Evolutionary conservation across 768 basidiomycete species (phyloP), one percentile per base, ranked within the genome.

Genomic region (Boletus subcaerulescens): DNA sequence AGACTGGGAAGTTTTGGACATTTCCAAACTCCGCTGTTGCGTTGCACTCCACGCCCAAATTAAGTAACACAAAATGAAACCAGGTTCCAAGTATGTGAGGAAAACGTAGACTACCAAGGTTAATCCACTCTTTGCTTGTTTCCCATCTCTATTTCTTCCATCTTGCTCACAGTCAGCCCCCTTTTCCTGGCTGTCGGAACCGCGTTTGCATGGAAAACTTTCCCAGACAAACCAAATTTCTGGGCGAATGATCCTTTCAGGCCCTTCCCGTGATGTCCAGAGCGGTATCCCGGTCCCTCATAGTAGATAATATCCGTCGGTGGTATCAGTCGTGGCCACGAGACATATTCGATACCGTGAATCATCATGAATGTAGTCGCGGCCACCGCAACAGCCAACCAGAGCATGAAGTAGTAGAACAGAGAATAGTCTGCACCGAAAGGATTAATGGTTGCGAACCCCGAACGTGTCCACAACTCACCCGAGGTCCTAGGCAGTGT

Each of bases 301-400:
- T 98, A 99, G 65, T 89, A 85, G 52, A 98, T 87, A 48, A 86
- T 76, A 53, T 93, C 90, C 29, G 76, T 75, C 5, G 87, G 84
- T 0, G 92, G 89, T 59, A 89, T 81, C 51, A 99, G 79, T 12
- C 87, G 82, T 13, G 97, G 97, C 91, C 94, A 98, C 15, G 89
- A 82, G 51, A 99, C 96, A 67, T 97, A 99, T 57, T 93, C 91
- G 59, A 95, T 85, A 36, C 95, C 96, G 71, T 96, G 81, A n/a
- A 82, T 70, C 63, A 86, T 60, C 60, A 98, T 93, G 73, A 90
- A 94, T 43, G 75, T 61, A 54, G 87, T 72, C 13, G 93, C 78
- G 48, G 83, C 60, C 33, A 78, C 66, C 43, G 91, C 73, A 42
- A 94, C 66, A 32, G 78, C 61, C 63, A 90, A 76, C 89, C 94